Conservation (phyloP, 495 filamentous ascomycete species). For the Neurospora tetraspora region DNA sequence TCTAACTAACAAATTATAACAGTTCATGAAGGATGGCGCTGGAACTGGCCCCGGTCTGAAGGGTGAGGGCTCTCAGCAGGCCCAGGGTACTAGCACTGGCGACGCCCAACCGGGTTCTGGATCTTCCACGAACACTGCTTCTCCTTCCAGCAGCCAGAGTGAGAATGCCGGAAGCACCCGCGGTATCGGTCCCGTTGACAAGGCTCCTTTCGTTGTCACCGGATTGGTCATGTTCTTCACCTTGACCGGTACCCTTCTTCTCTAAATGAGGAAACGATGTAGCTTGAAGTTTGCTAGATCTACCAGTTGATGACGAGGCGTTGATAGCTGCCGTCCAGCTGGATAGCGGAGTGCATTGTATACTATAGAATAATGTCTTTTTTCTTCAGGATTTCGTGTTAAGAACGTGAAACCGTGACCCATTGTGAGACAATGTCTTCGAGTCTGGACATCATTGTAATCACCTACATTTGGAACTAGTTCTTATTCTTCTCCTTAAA, state of each 20-base stretch:
- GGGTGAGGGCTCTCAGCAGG: conserved; percentile 63
- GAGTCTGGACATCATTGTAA: background rate
- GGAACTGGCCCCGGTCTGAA: conserved; percentile 61
- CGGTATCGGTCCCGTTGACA: conserved; percentile 34
- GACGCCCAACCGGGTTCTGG: conserved; percentile 58
- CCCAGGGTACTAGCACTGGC: conserved; percentile 47
- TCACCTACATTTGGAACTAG: background rate
- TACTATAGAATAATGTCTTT: background rate
- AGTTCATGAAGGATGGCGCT: conserved; percentile 62
- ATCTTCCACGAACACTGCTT: conserved; percentile 33
- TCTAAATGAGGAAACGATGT: conserved; percentile 29
- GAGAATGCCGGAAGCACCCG: conserved; percentile 26
- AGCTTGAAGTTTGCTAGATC: background rate
- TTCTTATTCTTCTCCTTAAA: background rate
- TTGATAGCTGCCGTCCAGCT: background rate
- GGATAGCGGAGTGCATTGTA: background rate
- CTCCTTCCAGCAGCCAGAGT: conserved; percentile 17
- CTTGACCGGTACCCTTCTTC: conserved; percentile 52
- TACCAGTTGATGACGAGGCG: background rate
- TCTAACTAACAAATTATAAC: no score
- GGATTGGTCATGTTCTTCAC: conserved; percentile 48
- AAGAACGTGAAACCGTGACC: background rate
- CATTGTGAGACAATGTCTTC: background rate
- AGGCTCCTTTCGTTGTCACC: conserved; percentile 45
- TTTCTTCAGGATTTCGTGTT: background rate